Evolutionary conservation across 805 yeast genomes (phyloP).

Genomic region (Pichia paraexigua): DNA sequence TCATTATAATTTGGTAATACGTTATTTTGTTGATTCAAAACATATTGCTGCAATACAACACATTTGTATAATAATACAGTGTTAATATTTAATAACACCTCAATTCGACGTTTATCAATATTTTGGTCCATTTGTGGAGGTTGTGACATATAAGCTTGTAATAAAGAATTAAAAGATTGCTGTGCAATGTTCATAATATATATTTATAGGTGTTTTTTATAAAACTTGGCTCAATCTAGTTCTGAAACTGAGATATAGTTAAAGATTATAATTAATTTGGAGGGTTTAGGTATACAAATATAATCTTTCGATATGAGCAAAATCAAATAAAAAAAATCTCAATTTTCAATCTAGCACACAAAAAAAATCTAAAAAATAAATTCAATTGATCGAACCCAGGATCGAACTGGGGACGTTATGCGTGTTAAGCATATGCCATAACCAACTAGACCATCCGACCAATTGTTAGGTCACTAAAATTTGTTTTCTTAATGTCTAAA

Average conservation of each 20-base stretch:
- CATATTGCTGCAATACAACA: slow-evolving; percentile 22
- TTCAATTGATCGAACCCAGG: slow-evolving; percentile 93
- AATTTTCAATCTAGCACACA: neutral
- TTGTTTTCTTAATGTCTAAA: too few species aligned
- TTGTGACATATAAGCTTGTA: slow-evolving; percentile 23
- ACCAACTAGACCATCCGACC: slow-evolving; percentile 99
- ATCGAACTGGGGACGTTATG: slow-evolving; percentile 99
- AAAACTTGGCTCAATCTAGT: too few species aligned
- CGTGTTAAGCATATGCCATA: slow-evolving; percentile 99
- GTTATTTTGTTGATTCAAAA: slow-evolving; percentile 17
- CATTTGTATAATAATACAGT: slow-evolving; percentile 28
- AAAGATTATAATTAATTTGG: too few species aligned
- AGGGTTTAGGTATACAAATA: too few species aligned
- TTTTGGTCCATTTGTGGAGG: slow-evolving; percentile 24
- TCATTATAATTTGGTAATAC: slow-evolving; percentile 20
- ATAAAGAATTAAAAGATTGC: slow-evolving; percentile 14
- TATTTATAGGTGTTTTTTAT: neutral
- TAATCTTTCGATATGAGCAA: too few species aligned
- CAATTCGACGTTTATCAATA: slow-evolving; percentile 28
- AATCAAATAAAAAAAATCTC: neutral
- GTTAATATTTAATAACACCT: slow-evolving; percentile 29
- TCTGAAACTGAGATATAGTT: too few species aligned
- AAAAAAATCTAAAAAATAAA: neutral
- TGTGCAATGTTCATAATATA: slow-evolving; percentile 4
- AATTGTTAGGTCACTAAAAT: slow-evolving; percentile 12